Evolutionary conservation across 495 filamentous ascomycete species (phyloP), one percentile per base, ranked within the genome.

Genomic region (Aspergillus homomorphus): DNA sequence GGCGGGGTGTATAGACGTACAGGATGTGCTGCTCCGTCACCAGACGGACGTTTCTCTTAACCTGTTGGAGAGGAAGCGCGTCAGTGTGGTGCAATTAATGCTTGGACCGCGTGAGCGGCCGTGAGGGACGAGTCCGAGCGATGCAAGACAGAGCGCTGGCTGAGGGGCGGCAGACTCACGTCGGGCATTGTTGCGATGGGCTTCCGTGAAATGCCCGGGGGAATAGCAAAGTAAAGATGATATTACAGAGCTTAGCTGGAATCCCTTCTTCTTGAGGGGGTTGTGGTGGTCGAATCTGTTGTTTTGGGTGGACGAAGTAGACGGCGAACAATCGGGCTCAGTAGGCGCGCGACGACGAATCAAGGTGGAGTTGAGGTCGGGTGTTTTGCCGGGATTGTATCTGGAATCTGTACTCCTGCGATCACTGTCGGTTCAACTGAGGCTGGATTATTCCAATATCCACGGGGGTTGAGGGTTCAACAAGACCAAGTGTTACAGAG

Each of bases 31-130:
- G 93, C 74, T 92, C 87, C 23, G 94, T 98, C 60, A 97, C 82
- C 73, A 98, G 82, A 81, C 93, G 92, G 71, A 98, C 82, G 57
- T 81, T 89, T 59, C 94, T 86, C 79, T 96, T 90, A 69, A 92
- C 81, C 89, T 92, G 51, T 51, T 57, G 9, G 24, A 45, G 18
- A 51, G 26, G 33, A 30, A 10, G 10, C 10, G 41, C 14, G 59
- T 64, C 46, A 64, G 64, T 41, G 23, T 10, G 16, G 60, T 62
- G 64, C 61, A 59, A 65, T 43, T 51, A 33, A 54, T 52, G 44
- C 26, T 38, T 42, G 22, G 44, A 28, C 50, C 21, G 30, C 15
- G 18, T 53, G 9, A 41, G 23, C 1, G 16, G 14, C 45, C n/a
- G 45, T 15, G 43, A 5, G 45, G 14, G 8, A 20, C 4, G 18